Conservation (phyloP, 2,329 filamentous ascomycete species). For the Beauveria caledonica region DNA sequence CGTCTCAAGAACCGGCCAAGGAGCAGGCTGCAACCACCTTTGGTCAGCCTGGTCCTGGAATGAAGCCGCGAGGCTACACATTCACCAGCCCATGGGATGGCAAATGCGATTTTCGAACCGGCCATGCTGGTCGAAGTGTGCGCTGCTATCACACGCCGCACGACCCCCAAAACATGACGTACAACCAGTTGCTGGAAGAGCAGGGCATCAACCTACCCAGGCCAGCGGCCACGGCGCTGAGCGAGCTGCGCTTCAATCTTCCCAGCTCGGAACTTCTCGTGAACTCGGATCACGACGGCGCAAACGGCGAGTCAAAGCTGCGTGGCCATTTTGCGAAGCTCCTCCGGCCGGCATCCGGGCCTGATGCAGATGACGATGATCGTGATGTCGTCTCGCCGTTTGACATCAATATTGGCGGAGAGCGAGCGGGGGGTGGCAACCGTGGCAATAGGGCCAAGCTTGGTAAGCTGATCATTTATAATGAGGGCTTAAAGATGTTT, state of each 20-base stretch:
- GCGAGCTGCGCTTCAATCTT: slow-evolving; percentile 85
- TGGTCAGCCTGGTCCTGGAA: slow-evolving; percentile 34
- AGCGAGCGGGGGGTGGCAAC: slow-evolving; percentile 79
- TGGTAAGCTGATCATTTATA: slow-evolving; percentile 82
- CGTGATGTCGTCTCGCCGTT: slow-evolving; percentile 33
- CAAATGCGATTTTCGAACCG: slow-evolving; percentile 76
- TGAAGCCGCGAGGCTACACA: slow-evolving; percentile 58
- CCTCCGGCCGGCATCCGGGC: slow-evolving; percentile 21
- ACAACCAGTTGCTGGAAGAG: slow-evolving; percentile 37
- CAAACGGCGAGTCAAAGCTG: slow-evolving; percentile 20
- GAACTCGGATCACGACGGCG: slow-evolving; percentile 25
- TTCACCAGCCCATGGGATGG: slow-evolving; percentile 85
- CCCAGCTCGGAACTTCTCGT: slow-evolving; percentile 48
- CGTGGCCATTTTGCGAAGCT: slow-evolving; percentile 38
- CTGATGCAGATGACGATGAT: slow-evolving; percentile 32
- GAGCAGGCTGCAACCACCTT: neutral
- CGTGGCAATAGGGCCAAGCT: slow-evolving; percentile 83
- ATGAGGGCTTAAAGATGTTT: slow-evolving; percentile 91
- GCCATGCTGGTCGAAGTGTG: slow-evolving; percentile 64
- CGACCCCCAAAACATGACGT: slow-evolving; percentile 25
- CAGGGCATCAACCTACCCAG: slow-evolving; percentile 21
- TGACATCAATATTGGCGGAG: slow-evolving; percentile 69
- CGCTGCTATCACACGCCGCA: slow-evolving; percentile 66
- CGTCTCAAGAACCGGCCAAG: slow-evolving; percentile 1
- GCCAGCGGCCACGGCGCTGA: slow-evolving; percentile 46